Conservation (phyloP, 2,329 filamentous ascomycete genomes). For the Triangularia verruculosa region DNA sequence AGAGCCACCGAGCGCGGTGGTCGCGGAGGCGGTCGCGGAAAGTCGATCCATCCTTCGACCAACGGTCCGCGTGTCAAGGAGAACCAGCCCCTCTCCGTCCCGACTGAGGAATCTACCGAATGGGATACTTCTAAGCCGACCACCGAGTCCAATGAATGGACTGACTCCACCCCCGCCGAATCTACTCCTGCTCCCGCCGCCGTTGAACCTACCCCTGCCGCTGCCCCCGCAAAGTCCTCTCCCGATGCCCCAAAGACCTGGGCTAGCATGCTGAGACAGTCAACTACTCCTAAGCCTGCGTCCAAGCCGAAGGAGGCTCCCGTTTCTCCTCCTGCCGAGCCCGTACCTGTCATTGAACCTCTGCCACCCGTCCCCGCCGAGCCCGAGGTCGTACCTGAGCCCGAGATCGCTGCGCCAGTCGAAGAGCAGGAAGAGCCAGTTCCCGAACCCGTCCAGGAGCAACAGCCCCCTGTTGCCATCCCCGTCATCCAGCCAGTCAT, state of each 20-base stretch:
- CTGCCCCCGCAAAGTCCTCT: conserved; percentile 37
- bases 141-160: conserved; percentile 46
- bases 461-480: conserved; percentile 27
- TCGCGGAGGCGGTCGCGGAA: conserved; percentile 60
- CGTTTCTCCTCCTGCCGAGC: conserved; percentile 35
- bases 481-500: conserved; percentile 16
- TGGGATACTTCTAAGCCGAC: conserved; percentile 50
- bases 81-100: conserved; percentile 56
- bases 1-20: conserved; percentile 62
- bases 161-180: conserved; percentile 37
- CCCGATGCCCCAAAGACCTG: conserved; percentile 47
- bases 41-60: conserved; percentile 55
- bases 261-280: conserved; percentile 71
- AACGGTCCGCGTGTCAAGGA: conserved; percentile 62
- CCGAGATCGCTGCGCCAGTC: conserved; percentile 38
- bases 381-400: conserved; percentile 36
- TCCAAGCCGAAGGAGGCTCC: conserved; percentile 53
- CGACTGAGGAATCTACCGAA: conserved; percentile 66
- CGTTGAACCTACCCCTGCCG: conserved; percentile 31
- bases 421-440: conserved; percentile 37
- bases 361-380: conserved; percentile 42
- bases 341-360: conserved; percentile 44
- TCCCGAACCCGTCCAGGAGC: conserved; percentile 34
- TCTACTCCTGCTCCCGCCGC: conserved; percentile 32
- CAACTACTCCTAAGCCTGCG: conserved; percentile 55